Conservation (phyloP, 2,329 filamentous ascomycete species). For the Passalora sequoiae region DNA sequence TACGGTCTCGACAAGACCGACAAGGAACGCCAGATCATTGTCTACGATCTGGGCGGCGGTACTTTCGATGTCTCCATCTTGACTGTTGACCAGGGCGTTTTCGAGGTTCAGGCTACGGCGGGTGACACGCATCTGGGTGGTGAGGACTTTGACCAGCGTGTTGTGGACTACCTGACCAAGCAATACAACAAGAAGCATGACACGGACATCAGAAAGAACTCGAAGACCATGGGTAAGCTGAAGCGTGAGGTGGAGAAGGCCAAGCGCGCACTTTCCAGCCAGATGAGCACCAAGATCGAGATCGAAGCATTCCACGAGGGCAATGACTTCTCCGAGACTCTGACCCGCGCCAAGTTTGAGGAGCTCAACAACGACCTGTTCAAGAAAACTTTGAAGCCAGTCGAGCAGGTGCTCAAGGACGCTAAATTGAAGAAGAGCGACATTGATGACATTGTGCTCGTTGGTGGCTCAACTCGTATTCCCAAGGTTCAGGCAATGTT, state of each 20-base stretch:
- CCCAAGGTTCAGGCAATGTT: slow-evolving; percentile 93
- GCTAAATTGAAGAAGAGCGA: slow-evolving; percentile 95
- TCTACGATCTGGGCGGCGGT: slow-evolving; percentile 97
- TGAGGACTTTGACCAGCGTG: slow-evolving; percentile 96
- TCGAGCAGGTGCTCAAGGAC: slow-evolving; percentile 97
- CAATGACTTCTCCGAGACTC: slow-evolving; percentile 96
- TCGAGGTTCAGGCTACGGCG: slow-evolving; percentile 98
- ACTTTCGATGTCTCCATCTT: slow-evolving; percentile 98
- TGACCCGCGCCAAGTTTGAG: slow-evolving; percentile 98
- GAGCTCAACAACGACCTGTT: slow-evolving; percentile 98
- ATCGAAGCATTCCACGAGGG: slow-evolving; percentile 96
- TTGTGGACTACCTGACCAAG: slow-evolving; percentile 96
- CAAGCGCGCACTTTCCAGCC: slow-evolving; percentile 75
- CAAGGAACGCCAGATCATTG: slow-evolving; percentile 80
- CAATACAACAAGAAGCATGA: slow-evolving; percentile 97
- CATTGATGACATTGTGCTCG: slow-evolving; percentile 92
- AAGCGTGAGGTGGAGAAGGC: slow-evolving; percentile 99
- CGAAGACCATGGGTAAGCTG: slow-evolving; percentile 98
- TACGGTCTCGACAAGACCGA: slow-evolving; percentile 94
- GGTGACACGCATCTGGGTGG: slow-evolving; percentile 97
- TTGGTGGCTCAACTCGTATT: slow-evolving; percentile 98
- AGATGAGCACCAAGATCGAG: slow-evolving; percentile 53
- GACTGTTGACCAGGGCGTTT: slow-evolving; percentile 95
- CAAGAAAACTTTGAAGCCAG: slow-evolving; percentile 98
- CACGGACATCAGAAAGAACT: slow-evolving; percentile 87